Evolutionary conservation across 2,329 filamentous ascomycete genomes (phyloP), one percentile per base, ranked within the genome.

Genomic region (Didymella pomorum): DNA sequence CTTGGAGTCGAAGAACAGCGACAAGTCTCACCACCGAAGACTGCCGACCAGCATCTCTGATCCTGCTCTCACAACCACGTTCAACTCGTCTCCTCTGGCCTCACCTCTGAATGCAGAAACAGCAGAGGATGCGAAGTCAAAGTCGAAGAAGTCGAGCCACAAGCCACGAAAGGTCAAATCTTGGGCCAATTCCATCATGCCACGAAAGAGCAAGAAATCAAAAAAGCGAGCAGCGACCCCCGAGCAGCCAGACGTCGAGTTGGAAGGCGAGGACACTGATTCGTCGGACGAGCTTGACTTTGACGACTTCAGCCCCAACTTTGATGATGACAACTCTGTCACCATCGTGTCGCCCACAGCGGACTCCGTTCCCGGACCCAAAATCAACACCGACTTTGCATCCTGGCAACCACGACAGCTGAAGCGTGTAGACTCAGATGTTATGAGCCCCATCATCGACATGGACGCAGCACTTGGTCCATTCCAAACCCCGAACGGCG

Each of bases 401-500:
- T 74, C 74, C 6, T 78, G 76, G 77, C 72, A 74, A 52, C 76
- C 76, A 5, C 71, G 70, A 25, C 70, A 72, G 55, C 51, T 78
- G 25, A 69, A 72, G 47, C 72, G 71, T 76, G 80, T 65, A 58
- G 61, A 77, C 48, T 74, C 75, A n/a, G 91, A 96, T 58, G 76
- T 85, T 3, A 84, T 89, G 51, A 91, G 88, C 70, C 89, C 91
- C 8, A 89, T 97, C 76, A 96, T 99, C 63, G 95, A 99, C 75
- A 81, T 99, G 41, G 95, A 99, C 78, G 94, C 93, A 18, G 95
- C 94, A 25, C 83, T 98, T 1, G 93, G 93, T 1, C 93, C 94
- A 0, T 96, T 97, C 77, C 95, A 96, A 69, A 96, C 93, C 0
- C 90, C 91, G 25, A 80, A 87, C 58, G 90, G 88, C 61, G 86